phyloP scores from a whole-genome alignment of 805 yeast species.

The Pichia nakasei region DNA sequence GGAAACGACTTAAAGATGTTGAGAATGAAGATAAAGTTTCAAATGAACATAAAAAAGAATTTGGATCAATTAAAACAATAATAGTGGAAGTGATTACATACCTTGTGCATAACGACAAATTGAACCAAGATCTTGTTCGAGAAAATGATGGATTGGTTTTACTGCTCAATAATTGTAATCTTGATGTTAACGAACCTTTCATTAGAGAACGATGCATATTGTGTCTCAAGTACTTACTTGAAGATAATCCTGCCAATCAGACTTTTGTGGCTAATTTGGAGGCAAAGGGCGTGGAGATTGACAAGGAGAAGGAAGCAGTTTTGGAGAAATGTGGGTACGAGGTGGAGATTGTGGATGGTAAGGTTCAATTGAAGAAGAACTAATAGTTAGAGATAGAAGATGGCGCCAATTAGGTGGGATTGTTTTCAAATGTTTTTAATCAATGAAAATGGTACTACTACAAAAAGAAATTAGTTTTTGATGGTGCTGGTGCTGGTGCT shows the following conservation, averaged over 20 bases:
- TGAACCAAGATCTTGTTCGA: slow-evolving; percentile 61
- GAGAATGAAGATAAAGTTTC: neutral
- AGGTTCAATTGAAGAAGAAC: slow-evolving; percentile 42
- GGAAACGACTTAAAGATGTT: slow-evolving; percentile 26
- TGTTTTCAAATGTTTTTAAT: too few relatives aligned
- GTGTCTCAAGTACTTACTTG: slow-evolving; percentile 62
- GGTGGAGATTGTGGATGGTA: slow-evolving; percentile 64
- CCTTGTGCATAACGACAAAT: slow-evolving; percentile 40
- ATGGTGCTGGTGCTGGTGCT: too few relatives aligned
- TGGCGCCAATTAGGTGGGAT: neutral
- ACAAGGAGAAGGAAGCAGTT: slow-evolving; percentile 38
- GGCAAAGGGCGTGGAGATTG: slow-evolving; percentile 57
- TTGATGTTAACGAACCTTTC: slow-evolving; percentile 84
- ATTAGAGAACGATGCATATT: slow-evolving; percentile 78
- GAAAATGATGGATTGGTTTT: slow-evolving; percentile 59
- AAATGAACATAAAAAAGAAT: slow-evolving; percentile 24
- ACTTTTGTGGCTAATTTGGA: slow-evolving; percentile 67
- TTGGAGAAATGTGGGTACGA: slow-evolving; percentile 66
- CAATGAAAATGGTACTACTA: too few relatives aligned
- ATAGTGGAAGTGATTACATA: slow-evolving; percentile 59
- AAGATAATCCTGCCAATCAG: slow-evolving; percentile 63
- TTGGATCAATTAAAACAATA: slow-evolving; percentile 60
- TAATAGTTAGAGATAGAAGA: neutral
- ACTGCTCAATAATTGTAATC: slow-evolving; percentile 69
- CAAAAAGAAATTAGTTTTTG: too few relatives aligned